Evolutionary conservation across 2,329 filamentous ascomycete genomes (phyloP).

Genomic region (Stagonosporopsis tanaceti): DNA sequence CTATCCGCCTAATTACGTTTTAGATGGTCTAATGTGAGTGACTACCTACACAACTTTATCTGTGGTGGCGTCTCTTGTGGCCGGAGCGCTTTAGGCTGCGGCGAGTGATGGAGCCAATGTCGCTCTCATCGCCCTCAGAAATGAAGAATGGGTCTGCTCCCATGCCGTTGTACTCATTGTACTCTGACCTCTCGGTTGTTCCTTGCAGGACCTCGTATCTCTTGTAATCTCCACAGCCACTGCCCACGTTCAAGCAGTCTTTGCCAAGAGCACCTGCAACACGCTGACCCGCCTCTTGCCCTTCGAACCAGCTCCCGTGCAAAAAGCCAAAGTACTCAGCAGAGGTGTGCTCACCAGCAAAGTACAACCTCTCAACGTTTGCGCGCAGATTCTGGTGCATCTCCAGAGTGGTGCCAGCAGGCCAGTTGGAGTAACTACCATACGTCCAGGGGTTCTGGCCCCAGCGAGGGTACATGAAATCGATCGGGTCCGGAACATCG

Average conservation of each 20-base stretch:
- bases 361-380: conserved; percentile 69
- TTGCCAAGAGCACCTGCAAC: conserved; percentile 40
- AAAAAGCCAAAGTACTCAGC: conserved; percentile 71
- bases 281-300: conserved; percentile 41
- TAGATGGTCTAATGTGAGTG: not conserved
- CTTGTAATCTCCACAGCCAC: conserved; percentile 38
- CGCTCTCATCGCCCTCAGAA: conserved; percentile 13
- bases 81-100: conserved; percentile 4
- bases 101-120: conserved; percentile 3
- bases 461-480: conserved; percentile 70
- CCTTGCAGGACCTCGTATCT: conserved; percentile 43
- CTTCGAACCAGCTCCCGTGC: conserved; percentile 57
- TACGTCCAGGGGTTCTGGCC: conserved; percentile 59
- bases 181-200: conserved; percentile 39
- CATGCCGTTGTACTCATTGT: conserved; percentile 44
- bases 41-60: not conserved
- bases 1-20: not conserved
- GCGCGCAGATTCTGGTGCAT: conserved; percentile 73
- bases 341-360: conserved; percentile 71
- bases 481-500: conserved; percentile 65
- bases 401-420: conserved; percentile 67
- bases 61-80: conserved; percentile 4
- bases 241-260: conserved; percentile 34
- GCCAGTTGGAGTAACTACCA: conserved; percentile 75
- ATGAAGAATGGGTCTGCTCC: conserved; percentile 37